Evolutionary conservation across 306 rosid species (phyloP).

Genomic region (Acacia melanoxylon): DNA sequence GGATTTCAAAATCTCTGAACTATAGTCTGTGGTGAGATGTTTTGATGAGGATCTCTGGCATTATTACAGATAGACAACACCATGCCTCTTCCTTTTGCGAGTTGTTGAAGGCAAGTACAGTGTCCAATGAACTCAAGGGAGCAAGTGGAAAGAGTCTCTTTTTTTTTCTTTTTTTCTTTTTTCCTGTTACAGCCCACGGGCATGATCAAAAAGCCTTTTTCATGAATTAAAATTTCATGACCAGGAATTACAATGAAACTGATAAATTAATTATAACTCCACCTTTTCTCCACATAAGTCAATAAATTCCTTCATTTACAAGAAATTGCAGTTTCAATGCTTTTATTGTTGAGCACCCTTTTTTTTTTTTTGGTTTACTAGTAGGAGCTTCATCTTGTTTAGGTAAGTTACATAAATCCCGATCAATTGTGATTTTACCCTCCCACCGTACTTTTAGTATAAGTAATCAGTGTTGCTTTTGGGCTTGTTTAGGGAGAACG

Average conservation of each 20-base stretch:
- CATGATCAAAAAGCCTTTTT: constrained; percentile 45
- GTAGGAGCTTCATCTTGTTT: too few species aligned
- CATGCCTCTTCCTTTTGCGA: constrained; percentile 46
- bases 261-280: neutral
- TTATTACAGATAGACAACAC: too few species aligned
- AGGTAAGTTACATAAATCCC: too few species aligned
- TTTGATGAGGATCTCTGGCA: too few species aligned
- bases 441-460: too few species aligned
- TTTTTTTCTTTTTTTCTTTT: constrained; percentile 46
- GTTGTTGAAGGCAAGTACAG: constrained; percentile 54
- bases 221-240: constrained; percentile 54
- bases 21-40: too few species aligned
- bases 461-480: too few species aligned
- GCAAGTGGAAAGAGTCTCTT: constrained; percentile 40
- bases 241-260: constrained; percentile 23
- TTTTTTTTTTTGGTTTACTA: too few species aligned
- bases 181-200: constrained; percentile 32
- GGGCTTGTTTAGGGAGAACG: too few species aligned
- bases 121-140: constrained; percentile 60
- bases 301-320: neutral
- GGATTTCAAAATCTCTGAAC: too few species aligned
- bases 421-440: too few species aligned
- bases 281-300: neutral
- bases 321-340: neutral
- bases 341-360: neutral